Conservation (phyloP, 805 yeast species). For the Saturnispora dispora region DNA sequence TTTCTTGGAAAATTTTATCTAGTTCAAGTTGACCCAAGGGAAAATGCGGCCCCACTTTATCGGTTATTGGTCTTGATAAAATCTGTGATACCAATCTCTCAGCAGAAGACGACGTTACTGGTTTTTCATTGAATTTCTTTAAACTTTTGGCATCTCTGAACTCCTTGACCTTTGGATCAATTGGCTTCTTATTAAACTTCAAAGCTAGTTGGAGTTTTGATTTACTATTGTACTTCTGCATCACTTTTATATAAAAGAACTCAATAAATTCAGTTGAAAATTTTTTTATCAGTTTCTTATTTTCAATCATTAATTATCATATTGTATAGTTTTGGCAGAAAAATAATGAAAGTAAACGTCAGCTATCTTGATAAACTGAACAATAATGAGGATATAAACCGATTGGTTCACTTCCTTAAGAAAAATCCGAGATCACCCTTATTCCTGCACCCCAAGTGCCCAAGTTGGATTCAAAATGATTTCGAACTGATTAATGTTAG, state of each 20-base stretch:
- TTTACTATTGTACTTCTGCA: slow-evolving; percentile 3
- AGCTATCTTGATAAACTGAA: slow-evolving; percentile 1
- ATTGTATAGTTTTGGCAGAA: neutral
- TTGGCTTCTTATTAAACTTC: slow-evolving; percentile 6
- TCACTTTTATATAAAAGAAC: neutral
- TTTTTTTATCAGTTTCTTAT: neutral
- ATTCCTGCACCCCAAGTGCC: slow-evolving; percentile 3
- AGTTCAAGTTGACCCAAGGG: slow-evolving; percentile 22
- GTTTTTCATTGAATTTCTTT: slow-evolving; percentile 17
- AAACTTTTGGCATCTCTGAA: slow-evolving; percentile 2
- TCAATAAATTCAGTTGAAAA: neutral
- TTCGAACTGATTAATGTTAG: neutral
- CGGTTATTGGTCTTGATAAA: slow-evolving; percentile 15
- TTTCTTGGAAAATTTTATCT: slow-evolving; percentile 16
- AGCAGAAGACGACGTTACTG: slow-evolving; percentile 25
- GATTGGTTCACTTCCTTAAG: neutral
- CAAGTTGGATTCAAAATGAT: neutral
- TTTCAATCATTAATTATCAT: neutral
- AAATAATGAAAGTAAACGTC: neutral
- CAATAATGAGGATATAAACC: neutral
- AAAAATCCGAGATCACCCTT: neutral
- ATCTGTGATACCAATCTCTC: slow-evolving; percentile 16
- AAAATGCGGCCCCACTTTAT: slow-evolving; percentile 21
- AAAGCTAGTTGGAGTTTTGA: slow-evolving; percentile 3
- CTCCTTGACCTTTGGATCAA: slow-evolving; percentile 6